Conservation (phyloP, 2,329 filamentous ascomycete genomes). For the Lizonia empirigonia region DNA sequence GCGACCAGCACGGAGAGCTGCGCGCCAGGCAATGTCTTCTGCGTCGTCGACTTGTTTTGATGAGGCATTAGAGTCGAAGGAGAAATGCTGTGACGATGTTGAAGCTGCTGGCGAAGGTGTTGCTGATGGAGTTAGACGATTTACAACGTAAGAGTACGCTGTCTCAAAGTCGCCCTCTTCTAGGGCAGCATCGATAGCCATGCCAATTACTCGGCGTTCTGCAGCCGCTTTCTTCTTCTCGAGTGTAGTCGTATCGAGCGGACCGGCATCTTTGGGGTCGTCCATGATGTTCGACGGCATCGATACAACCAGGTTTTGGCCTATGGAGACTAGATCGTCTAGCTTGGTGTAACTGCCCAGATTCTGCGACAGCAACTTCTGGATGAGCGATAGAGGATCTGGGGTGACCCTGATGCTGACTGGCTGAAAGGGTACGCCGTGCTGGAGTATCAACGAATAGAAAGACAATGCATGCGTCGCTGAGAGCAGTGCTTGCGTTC, state of each 20-base stretch:
- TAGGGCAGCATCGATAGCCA: conserved; percentile 80
- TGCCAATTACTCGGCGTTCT: conserved; percentile 73
- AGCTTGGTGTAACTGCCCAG: conserved; percentile 73
- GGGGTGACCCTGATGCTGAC: conserved; percentile 77
- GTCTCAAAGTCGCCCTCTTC: conserved; percentile 83
- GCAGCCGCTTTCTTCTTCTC: conserved; percentile 51
- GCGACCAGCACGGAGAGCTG: conserved; percentile 77
- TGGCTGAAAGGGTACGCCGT: conserved; percentile 79
- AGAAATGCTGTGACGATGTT: conserved; percentile 30
- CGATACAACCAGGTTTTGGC: conserved; percentile 64
- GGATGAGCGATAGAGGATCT: conserved; percentile 75
- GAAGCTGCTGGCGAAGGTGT: conserved; percentile 29
- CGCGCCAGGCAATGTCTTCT: conserved; percentile 78
- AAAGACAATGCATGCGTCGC: conserved; percentile 77
- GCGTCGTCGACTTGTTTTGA: conserved; percentile 33
- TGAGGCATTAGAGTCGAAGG: conserved; percentile 21
- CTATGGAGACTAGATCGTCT: conserved; percentile 74
- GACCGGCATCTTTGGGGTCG: conserved; percentile 58
- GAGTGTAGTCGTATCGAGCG: conserved; percentile 26
- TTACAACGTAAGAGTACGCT: conserved; percentile 82
- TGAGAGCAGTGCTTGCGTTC: conserved; percentile 68
- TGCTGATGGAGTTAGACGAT: conserved; percentile 59
- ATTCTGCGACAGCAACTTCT: conserved; percentile 77
- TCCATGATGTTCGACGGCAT: conserved; percentile 43
- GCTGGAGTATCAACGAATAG: conserved; percentile 78